Percentiles rank a stretch among this genome's conserved stretches.
phyloP scores from a whole-genome alignment of 768 basidiomycete genomes.

The Cyathus striatus region DNA sequence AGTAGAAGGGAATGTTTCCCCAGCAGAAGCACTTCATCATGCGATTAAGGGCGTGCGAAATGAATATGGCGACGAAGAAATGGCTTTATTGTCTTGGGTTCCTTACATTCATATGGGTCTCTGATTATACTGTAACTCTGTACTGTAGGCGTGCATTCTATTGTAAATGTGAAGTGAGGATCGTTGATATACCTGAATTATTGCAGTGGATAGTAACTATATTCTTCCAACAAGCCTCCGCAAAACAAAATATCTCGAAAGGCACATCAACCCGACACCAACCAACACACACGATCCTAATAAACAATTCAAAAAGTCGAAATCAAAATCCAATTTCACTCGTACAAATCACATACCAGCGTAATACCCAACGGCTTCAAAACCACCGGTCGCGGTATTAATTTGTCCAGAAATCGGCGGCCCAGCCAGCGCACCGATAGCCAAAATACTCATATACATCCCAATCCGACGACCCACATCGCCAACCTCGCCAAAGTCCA shows the following conservation, averaged over 20 bases:
- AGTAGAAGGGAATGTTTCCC: too few species aligned
- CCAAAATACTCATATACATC: conserved; percentile 55
- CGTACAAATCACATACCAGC: conserved; percentile 32
- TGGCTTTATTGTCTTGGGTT: too few species aligned
- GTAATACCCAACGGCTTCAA: conserved; percentile 48
- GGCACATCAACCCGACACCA: conserved; percentile 18
- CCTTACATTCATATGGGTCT: too few species aligned
- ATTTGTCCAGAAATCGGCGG: conserved; percentile 76
- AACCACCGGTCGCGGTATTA: conserved; percentile 44
- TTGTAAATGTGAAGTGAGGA: too few species aligned
- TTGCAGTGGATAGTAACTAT: conserved; percentile 7
- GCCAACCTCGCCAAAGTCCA: conserved; percentile 51
- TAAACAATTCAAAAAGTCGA: background rate
- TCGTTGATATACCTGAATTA: too few species aligned
- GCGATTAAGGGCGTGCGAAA: too few species aligned
- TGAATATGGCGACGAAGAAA: too few species aligned
- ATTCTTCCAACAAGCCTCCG: conserved; percentile 15
- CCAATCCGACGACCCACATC: conserved; percentile 66
- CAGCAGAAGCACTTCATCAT: too few species aligned
- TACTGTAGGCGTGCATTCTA: too few species aligned
- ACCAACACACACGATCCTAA: conserved; percentile 17
- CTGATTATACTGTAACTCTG: too few species aligned
- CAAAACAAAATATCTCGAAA: conserved; percentile 17
- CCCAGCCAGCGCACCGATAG: conserved; percentile 60
- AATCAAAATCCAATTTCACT: background rate